Conservation (phyloP, 495 filamentous ascomycete species). For the Annulohypoxylon bovei region DNA sequence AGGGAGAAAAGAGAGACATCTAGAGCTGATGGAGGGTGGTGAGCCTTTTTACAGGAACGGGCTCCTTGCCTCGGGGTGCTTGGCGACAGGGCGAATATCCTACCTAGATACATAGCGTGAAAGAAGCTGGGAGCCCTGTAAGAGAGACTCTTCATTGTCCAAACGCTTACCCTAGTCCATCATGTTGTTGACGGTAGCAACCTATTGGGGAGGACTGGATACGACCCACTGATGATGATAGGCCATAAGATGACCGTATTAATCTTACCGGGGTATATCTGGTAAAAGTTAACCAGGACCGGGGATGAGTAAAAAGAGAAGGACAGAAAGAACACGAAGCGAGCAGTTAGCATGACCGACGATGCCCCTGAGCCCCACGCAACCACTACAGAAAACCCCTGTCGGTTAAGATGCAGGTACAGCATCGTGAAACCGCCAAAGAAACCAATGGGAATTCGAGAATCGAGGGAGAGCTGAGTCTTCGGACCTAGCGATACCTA, state of each 20-base stretch:
- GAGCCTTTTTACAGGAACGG: slow-evolving; percentile 39
- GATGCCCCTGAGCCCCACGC: slow-evolving; percentile 43
- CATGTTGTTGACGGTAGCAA: slow-evolving; percentile 29
- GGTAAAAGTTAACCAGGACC: slow-evolving; percentile 19
- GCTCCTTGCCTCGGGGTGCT: slow-evolving; percentile 27
- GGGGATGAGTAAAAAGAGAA: slow-evolving; percentile 23
- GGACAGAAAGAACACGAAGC: slow-evolving; percentile 18
- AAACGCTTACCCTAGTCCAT: slow-evolving; percentile 17
- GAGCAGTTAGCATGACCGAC: slow-evolving; percentile 10
- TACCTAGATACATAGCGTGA: slow-evolving; percentile 16
- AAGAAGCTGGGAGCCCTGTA: slow-evolving; percentile 1
- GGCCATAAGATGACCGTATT: slow-evolving; percentile 17
- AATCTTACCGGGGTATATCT: slow-evolving; percentile 30
- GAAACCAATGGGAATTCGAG: slow-evolving; percentile 25
- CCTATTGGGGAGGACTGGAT: slow-evolving; percentile 35
- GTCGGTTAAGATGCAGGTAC: slow-evolving; percentile 47
- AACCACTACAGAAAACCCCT: slow-evolving; percentile 38
- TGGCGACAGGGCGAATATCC: slow-evolving; percentile 18
- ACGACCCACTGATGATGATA: slow-evolving; percentile 35
- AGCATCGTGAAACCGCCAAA: slow-evolving; percentile 46
- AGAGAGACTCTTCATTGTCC: slow-evolving; percentile 15
- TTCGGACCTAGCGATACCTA: slow-evolving; percentile 10
- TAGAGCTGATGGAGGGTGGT: slow-evolving; percentile 31
- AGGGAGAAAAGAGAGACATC: slow-evolving; percentile 30
- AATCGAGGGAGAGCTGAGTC: slow-evolving; percentile 23